Evolutionary conservation across 306 rosid species (phyloP).

Genomic region (Begonia peltatifolia): DNA sequence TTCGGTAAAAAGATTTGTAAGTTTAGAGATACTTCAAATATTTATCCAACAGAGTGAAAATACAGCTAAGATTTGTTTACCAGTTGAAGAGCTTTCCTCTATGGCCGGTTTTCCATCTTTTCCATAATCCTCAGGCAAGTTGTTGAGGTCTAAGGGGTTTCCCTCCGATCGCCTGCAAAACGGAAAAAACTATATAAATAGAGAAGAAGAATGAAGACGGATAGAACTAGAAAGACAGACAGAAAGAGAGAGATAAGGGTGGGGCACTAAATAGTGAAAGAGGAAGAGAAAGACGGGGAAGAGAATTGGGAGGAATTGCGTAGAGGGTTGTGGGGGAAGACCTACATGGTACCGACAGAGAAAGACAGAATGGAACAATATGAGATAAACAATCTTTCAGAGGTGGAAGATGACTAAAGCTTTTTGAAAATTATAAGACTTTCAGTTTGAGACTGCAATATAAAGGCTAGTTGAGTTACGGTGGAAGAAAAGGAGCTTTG

Average conservation of each 20-base stretch:
- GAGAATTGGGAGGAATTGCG: not conserved
- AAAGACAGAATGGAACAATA: conserved; percentile 27
- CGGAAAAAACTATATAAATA: conserved; percentile 6
- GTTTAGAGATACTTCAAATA: too few species aligned
- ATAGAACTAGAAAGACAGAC: conserved; percentile 4
- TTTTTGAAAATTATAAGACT: conserved; percentile 28
- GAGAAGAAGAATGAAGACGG: conserved; percentile 3
- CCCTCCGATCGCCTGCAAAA: conserved; percentile 61
- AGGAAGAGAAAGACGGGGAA: conserved; percentile 5
- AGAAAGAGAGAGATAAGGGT: conserved; percentile 4
- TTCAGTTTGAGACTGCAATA: conserved; percentile 72
- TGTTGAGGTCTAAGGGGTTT: conserved; percentile 85
- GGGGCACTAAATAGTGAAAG: too few species aligned
- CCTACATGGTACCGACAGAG: conserved; percentile 75
- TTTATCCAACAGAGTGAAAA: too few species aligned
- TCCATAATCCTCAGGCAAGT: conserved; percentile 40
- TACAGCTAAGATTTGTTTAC: not conserved
- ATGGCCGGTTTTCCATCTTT: conserved; percentile 42
- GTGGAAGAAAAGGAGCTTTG: conserved; percentile 83
- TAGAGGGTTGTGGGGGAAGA: conserved; percentile 30
- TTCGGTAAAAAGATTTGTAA: too few species aligned
- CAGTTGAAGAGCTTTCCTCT: conserved; percentile 38
- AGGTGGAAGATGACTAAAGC: not conserved
- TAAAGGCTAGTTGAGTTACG: conserved; percentile 81
- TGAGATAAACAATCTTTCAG: conserved; percentile 14